Percentiles rank a stretch among this genome's conserved stretches.
Conservation (phyloP, 805 yeast species). For the Metschnikowia peoriensis region DNA sequence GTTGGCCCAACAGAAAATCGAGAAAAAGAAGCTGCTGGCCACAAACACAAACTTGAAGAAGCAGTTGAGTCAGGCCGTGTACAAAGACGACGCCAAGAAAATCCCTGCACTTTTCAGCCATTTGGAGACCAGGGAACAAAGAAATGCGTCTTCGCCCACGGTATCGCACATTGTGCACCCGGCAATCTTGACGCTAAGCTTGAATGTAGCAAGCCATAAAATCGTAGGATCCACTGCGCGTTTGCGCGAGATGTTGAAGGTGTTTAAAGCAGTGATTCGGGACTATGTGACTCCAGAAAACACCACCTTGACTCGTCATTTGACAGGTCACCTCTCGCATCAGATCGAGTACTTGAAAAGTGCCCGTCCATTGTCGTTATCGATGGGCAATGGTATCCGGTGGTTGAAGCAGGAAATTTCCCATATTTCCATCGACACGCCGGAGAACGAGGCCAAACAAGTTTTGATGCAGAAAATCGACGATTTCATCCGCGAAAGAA, state of each 20-base stretch:
- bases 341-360: slow-evolving; percentile 91
- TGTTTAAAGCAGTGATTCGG: slow-evolving; percentile 73
- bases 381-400: slow-evolving; percentile 97
- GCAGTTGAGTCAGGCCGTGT: slow-evolving; percentile 51
- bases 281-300: slow-evolving; percentile 86
- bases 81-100: slow-evolving; percentile 42
- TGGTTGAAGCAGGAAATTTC: slow-evolving; percentile 96
- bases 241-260: slow-evolving; percentile 78
- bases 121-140: slow-evolving; percentile 74
- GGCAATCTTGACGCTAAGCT: slow-evolving; percentile 70
- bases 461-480: slow-evolving; percentile 67
- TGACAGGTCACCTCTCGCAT: slow-evolving; percentile 82
- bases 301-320: slow-evolving; percentile 80
- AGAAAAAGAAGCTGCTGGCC: slow-evolving; percentile 39
- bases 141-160: slow-evolving; percentile 54
- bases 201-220: slow-evolving; percentile 77
- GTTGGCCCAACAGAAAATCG: slow-evolving; percentile 42
- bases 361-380: slow-evolving; percentile 85
- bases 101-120: slow-evolving; percentile 73
- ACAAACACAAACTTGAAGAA: slow-evolving; percentile 50
- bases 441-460: slow-evolving; percentile 66
- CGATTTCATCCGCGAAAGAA: slow-evolving; percentile 77
- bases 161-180: slow-evolving; percentile 81
- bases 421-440: slow-evolving; percentile 67
- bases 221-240: slow-evolving; percentile 89